A percentile compares a stretch with the other conserved stretches of the same genome.
phyloP scores from a whole-genome alignment of 2,329 filamentous ascomycete genomes.

The Hymenoscyphus scutula region DNA sequence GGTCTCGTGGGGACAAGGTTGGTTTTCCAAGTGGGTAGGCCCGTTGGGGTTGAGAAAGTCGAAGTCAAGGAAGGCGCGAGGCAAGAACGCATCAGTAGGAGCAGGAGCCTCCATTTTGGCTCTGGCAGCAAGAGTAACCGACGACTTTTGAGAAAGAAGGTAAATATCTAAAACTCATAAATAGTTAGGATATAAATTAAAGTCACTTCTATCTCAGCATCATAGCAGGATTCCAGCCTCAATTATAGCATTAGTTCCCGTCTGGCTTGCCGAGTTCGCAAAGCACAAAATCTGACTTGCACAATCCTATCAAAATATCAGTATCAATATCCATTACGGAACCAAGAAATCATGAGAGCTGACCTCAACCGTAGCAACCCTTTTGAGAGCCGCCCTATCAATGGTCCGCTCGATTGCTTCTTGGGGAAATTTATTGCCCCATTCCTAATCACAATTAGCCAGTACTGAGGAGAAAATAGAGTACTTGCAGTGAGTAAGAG shows the following conservation, averaged over 20 bases:
- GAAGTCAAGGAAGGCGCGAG: too few relatives aligned
- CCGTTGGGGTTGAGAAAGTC: too few relatives aligned
- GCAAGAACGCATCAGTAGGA: too few relatives aligned
- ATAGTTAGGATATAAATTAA: too few relatives aligned
- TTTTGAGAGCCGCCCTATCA: slow-evolving; percentile 25
- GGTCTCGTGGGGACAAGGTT: too few relatives aligned
- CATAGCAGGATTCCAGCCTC: slow-evolving; percentile 6
- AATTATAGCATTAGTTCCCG: slow-evolving; percentile 28
- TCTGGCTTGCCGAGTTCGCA: slow-evolving; percentile 50
- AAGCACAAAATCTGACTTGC: slow-evolving; percentile 46
- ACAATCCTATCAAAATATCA: slow-evolving; percentile 13
- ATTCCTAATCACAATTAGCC: slow-evolving; percentile 25
- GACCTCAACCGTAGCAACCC: slow-evolving; percentile 28
- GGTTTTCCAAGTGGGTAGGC: too few relatives aligned
- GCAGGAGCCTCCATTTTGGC: too few relatives aligned
- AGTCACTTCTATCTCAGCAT: neutral
- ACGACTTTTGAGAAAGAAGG: too few relatives aligned
- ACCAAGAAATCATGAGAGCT: neutral
- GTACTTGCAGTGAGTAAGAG: slow-evolving; percentile 46
- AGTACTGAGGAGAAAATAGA: neutral
- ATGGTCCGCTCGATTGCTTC: slow-evolving; percentile 21
- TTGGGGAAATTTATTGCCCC: slow-evolving; percentile 26
- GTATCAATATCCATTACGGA: neutral
- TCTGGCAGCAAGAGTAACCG: too few relatives aligned
- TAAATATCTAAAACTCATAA: too few relatives aligned